Evolutionary conservation across 2,329 filamentous ascomycete genomes (phyloP).

Genomic region (Capronia epimyces): DNA sequence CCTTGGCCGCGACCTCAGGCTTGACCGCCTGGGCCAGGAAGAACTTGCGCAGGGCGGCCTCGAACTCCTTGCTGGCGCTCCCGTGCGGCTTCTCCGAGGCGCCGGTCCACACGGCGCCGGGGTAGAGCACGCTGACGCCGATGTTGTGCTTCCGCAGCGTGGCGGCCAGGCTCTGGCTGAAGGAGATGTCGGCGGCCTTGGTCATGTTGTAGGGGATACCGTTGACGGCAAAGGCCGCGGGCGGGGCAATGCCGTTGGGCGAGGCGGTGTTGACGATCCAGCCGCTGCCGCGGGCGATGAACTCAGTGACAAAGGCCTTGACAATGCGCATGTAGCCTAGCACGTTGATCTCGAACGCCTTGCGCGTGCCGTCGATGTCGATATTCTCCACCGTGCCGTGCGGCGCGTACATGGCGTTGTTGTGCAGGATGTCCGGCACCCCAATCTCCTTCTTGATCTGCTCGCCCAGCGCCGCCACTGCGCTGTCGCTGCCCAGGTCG

Average conservation of each 20-base stretch:
- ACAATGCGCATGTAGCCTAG: slow-evolving; percentile 2
- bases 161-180: neutral
- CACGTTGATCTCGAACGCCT: slow-evolving; percentile 1
- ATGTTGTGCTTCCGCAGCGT: neutral
- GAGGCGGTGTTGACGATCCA: slow-evolving; percentile 2
- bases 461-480: neutral
- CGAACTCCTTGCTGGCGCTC: neutral
- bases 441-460: neutral
- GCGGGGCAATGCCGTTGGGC: neutral
- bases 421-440: slow-evolving; percentile 2
- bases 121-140: slow-evolving; percentile 1
- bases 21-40: neutral
- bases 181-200: slow-evolving; percentile 3
- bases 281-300: neutral
- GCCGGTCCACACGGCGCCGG: neutral
- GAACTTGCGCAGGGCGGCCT: neutral
- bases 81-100: neutral
- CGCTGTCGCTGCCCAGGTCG: neutral
- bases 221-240: neutral
- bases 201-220: neutral
- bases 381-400: neutral
- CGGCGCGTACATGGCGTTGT: neutral
- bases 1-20: neutral
- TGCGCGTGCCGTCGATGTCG: neutral
- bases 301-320: neutral